phyloP scores from a whole-genome alignment of 352 stramenopile species.

The Pythium apleroticum region DNA sequence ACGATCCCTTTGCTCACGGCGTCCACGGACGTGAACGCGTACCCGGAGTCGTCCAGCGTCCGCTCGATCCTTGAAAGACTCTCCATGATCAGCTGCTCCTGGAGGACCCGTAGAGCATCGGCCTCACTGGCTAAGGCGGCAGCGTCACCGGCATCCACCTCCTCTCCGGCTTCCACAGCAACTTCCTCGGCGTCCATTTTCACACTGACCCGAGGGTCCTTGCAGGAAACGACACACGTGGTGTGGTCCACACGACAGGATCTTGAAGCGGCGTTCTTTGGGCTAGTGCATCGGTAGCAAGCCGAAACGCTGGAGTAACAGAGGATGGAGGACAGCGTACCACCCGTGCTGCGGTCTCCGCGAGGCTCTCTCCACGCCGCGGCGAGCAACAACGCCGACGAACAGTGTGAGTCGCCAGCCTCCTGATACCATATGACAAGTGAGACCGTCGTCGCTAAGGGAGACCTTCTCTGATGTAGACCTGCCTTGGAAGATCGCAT shows the following conservation, averaged over 20 bases:
- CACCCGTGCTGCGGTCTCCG: slow-evolving; percentile 26
- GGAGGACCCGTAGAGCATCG: slow-evolving; percentile 33
- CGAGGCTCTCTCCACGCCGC: slow-evolving; percentile 18
- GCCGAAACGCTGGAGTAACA: not conserved
- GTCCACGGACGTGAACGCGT: slow-evolving; percentile 73
- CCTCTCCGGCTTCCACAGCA: not conserved
- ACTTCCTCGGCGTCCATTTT: slow-evolving; percentile 2
- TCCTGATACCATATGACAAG: not conserved
- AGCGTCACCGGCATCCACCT: slow-evolving; percentile 2
- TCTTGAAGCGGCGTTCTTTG: slow-evolving; percentile 23
- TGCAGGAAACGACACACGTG: not conserved
- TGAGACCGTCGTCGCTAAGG: not conserved
- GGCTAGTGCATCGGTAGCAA: not conserved
- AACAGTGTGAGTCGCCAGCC: slow-evolving; percentile 17
- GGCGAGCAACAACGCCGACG: not conserved
- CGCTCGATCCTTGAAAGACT: slow-evolving; percentile 74
- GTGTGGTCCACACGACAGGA: slow-evolving; percentile 21
- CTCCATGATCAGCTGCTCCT: slow-evolving; percentile 52
- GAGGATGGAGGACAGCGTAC: not conserved
- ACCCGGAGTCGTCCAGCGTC: slow-evolving; percentile 72
- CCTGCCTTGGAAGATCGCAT: slow-evolving; percentile 82
- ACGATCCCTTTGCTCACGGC: slow-evolving; percentile 54
- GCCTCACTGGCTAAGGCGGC: slow-evolving; percentile 23
- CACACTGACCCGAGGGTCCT: not conserved
- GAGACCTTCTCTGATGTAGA: slow-evolving; percentile 25